Percentiles rank a stretch among this genome's conserved stretches.
These are phyloP conservation scores for Elsinoe ampelina DNA, from an alignment of 2,329 filamentous ascomycete species.

Conservation along the genomic window DNA sequence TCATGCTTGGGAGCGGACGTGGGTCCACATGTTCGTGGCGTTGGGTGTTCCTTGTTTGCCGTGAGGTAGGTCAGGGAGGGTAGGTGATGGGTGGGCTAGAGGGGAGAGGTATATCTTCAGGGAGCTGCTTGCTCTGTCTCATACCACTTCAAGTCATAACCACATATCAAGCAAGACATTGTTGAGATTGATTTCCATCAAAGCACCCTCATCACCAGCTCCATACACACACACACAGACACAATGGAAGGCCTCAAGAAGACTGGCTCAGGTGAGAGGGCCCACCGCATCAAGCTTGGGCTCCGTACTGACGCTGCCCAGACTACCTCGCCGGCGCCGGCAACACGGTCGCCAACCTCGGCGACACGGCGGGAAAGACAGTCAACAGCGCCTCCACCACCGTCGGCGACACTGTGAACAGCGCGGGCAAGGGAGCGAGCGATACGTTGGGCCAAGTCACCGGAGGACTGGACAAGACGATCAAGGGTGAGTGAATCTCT, in stretches of 20 bases:
- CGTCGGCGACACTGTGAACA: constrained; percentile 25
- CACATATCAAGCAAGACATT: background rate
- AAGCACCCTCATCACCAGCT: background rate
- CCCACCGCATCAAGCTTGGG: background rate
- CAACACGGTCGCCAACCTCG: constrained; percentile 26
- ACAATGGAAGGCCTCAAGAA: constrained; percentile 11
- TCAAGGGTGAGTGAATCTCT: constrained; percentile 14
- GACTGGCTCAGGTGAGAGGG: background rate
- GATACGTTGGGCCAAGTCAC: constrained; percentile 15
- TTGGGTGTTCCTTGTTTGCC: too few relatives aligned
- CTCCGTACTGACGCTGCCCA: background rate
- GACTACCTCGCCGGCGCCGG: constrained; percentile 25
- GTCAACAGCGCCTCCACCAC: constrained; percentile 22
- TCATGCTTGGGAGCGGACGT: background rate
- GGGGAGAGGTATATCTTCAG: background rate
- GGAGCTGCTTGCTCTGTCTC: background rate
- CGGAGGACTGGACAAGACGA: constrained; percentile 16
- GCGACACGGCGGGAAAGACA: constrained; percentile 28
- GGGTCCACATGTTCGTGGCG: background rate
- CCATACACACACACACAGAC: background rate
- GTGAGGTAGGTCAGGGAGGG: background rate
- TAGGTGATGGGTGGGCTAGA: background rate
- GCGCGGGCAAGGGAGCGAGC: constrained; percentile 15
- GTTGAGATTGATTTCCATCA: background rate
- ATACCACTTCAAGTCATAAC: background rate